phyloP scores from a whole-genome alignment of 1,284 basidiomycete species.

The Boletus calvinii region DNA sequence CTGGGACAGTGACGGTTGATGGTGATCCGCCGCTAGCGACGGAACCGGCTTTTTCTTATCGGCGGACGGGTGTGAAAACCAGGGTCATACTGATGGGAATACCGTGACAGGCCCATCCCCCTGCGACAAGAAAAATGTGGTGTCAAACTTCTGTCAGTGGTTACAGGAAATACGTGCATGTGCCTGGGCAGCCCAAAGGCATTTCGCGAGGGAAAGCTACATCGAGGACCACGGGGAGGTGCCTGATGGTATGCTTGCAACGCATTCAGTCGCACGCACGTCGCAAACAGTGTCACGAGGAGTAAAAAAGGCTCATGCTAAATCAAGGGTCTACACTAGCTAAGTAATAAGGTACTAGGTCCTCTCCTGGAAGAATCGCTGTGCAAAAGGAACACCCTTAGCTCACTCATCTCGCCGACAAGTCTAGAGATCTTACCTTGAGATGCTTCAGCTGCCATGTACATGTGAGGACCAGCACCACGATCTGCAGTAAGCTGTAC shows the following conservation, averaged over 20 bases:
- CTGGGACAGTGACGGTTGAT: background rate
- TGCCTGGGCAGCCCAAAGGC: background rate
- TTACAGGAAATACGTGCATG: background rate
- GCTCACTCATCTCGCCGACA: background rate
- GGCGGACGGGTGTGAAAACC: slow-evolving; percentile 1
- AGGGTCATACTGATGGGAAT: slow-evolving; percentile 3
- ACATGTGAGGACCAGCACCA: slow-evolving; percentile 82
- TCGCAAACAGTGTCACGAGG: background rate
- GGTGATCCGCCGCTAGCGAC: background rate
- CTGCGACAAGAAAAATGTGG: slow-evolving; percentile 12
- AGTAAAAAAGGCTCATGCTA: background rate
- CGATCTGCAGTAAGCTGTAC: slow-evolving; percentile 89
- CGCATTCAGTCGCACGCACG: background rate
- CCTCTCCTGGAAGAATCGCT: slow-evolving; percentile 89
- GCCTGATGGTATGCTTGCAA: background rate
- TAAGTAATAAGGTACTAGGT: slow-evolving; percentile 57
- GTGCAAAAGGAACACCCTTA: slow-evolving; percentile 6
- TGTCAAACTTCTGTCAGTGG: slow-evolving; percentile 13
- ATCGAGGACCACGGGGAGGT: background rate
- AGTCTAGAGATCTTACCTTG: slow-evolving; percentile 54
- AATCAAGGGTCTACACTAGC: slow-evolving; percentile 11
- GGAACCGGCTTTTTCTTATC: slow-evolving; percentile 16
- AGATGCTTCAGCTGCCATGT: slow-evolving; percentile 93
- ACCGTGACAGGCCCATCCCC: background rate
- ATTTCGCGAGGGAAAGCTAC: background rate